Base-by-base conservation (phyloP, 140 eudicot species). In the Anethum foeniculum region DNA sequence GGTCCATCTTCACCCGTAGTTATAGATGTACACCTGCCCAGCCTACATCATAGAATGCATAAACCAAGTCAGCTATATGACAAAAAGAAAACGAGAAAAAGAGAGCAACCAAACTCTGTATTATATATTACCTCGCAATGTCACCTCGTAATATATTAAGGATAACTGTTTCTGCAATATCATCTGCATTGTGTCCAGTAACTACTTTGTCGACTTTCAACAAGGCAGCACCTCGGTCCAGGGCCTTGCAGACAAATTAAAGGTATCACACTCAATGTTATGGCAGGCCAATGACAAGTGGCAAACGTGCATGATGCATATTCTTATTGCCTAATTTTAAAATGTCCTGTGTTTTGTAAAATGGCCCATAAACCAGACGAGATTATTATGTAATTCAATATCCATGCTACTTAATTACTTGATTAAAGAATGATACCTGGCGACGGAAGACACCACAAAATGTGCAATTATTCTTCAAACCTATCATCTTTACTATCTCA, bases 1-100 rank as follows among this genome's bases (percentile, higher is more conserved):
- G 99, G 97, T 75, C 99, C 99, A 88, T 92, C 99, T 89, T 95
- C 99, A 65, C 99, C 97, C 2, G 99, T 95, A 65, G 89, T 90
- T 80, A 94, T 94, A 38, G 93, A 92, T 62, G 98, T 94, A 90
- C 98, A 94, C 85, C 98, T 87, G 88, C 97, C 86, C 87, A 94
- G 89, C 87, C 97, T 94, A 85, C 47, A 65, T 60, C 27, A 60
- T 80, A 23, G 49, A 82, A 82, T 80, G 77, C 39, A 82, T 13
- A 48, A 80, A 67, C 71, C n/a, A 64, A 65, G 72, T 79, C 73
- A 81, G 41, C 79, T 48, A 79, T 69, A 39, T 71, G 80, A 65
- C 67, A 25, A 52, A 74, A 52, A 74, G n/a, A 49, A 47, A 67
- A 21, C 65, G 1, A 28, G 11, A 67, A 41, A 77, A 49, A 41